phyloP scores from a whole-genome alignment of 768 basidiomycete genomes.

The Lenzites betulinus region DNA sequence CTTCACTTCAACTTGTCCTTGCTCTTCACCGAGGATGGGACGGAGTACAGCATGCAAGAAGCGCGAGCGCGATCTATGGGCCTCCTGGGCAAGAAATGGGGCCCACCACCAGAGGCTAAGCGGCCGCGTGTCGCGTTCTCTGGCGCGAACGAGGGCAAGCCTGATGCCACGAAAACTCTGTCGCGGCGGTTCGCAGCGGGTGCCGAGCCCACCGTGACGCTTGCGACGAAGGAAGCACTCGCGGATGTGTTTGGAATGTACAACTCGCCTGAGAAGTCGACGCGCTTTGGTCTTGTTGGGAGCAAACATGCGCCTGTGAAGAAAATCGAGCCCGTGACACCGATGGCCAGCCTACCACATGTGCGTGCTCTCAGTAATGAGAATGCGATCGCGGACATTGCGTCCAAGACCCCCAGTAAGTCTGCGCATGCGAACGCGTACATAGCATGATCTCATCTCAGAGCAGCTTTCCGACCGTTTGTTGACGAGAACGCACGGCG shows the following conservation, averaged over 20 bases:
- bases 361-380: slow-evolving; percentile 27
- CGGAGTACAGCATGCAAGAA: slow-evolving; percentile 87
- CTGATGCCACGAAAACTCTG: slow-evolving; percentile 28
- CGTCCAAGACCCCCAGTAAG: slow-evolving; percentile 41
- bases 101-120: slow-evolving; percentile 53
- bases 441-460: background rate
- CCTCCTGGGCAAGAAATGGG: slow-evolving; percentile 84
- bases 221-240: slow-evolving; percentile 95
- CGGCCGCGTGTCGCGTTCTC: slow-evolving; percentile 55
- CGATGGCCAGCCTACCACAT: slow-evolving; percentile 24
- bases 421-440: background rate
- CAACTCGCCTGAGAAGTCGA: slow-evolving; percentile 83
- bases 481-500: slow-evolving; percentile 60
- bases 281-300: slow-evolving; percentile 50
- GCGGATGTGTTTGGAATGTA: slow-evolving; percentile 96
- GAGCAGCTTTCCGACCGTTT: slow-evolving; percentile 65
- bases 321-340: slow-evolving; percentile 61
- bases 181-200: slow-evolving; percentile 46
- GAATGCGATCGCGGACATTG: slow-evolving; percentile 28
- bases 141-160: slow-evolving; percentile 48
- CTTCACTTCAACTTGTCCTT: slow-evolving; percentile 67
- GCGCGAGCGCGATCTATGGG: slow-evolving; percentile 81
- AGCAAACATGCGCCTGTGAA: slow-evolving; percentile 75
- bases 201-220: slow-evolving; percentile 85
- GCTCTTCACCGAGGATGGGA: slow-evolving; percentile 72